Evolutionary conservation across 1,284 basidiomycete genomes (phyloP).

Genomic region (Mycosarcoma maydis): DNA sequence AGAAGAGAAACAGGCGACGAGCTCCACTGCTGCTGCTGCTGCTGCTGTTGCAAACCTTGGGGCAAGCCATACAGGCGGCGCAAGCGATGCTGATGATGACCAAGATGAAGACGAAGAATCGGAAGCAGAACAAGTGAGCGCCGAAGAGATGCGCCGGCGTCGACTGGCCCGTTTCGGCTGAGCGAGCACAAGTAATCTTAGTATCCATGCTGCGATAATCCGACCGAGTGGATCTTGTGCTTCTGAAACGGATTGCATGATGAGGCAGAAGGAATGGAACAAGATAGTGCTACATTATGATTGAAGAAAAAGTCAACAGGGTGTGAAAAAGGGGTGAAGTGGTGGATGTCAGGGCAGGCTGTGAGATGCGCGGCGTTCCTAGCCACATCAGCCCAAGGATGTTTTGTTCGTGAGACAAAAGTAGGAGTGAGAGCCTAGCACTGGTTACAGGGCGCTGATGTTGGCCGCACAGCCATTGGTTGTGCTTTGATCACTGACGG

Average conservation of each 20-base stretch:
- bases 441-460: constrained; percentile 3
- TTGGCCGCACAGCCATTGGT: background rate
- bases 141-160: constrained; percentile 56
- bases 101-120: constrained; percentile 53
- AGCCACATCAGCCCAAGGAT: too few species aligned
- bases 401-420: too few species aligned
- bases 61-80: constrained; percentile 10
- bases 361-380: too few species aligned
- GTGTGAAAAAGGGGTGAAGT: background rate
- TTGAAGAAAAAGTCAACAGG: background rate
- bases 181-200: background rate
- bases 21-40: background rate
- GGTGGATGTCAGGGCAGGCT: constrained; percentile 5
- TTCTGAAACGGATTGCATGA: constrained; percentile 7
- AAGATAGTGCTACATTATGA: constrained; percentile 28
- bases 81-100: constrained; percentile 15
- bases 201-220: too few species aligned
- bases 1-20: constrained; percentile 11
- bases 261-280: constrained; percentile 2
- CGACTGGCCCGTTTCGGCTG: constrained; percentile 48
- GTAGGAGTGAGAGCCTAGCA: too few species aligned
- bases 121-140: constrained; percentile 44
- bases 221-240: background rate
- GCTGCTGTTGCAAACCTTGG: too few species aligned
- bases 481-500: constrained; percentile 18